Conservation (phyloP, 441 rosid genomes). For the Flueggea neowawraea region DNA sequence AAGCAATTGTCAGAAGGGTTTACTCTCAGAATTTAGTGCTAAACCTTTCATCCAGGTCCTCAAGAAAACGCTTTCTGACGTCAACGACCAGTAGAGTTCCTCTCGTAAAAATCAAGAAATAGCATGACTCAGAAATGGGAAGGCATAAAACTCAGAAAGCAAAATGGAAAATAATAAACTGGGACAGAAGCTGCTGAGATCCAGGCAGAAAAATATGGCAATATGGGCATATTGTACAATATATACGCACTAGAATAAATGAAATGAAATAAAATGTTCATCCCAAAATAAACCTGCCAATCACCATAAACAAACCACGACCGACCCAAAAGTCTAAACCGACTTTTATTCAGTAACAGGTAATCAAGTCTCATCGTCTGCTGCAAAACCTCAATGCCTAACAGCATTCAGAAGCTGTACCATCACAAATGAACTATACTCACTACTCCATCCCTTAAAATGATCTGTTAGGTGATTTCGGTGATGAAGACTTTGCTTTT, state of each 20-base stretch:
- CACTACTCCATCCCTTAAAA: conserved; percentile 31
- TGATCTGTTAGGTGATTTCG: conserved; percentile 62
- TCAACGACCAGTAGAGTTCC: no score
- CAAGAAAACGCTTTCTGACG: no score
- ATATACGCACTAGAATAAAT: conserved; percentile 12
- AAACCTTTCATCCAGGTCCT: no score
- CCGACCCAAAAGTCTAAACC: conserved; percentile 11
- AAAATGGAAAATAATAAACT: no score
- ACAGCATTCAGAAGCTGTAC: conserved; percentile 25
- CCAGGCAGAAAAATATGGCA: no score
- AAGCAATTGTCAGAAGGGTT: no score
- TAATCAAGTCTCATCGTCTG: conserved; percentile 21
- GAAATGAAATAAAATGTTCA: conserved; percentile 10
- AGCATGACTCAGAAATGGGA: no score
- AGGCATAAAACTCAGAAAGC: no score
- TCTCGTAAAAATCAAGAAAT: no score
- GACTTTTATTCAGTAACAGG: conserved; percentile 26
- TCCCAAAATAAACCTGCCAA: conserved; percentile 14
- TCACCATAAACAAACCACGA: conserved; percentile 17
- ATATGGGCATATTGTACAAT: background rate
- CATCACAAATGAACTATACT: conserved; percentile 16
- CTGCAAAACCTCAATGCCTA: conserved; percentile 24
- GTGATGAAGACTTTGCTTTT: conserved; percentile 69
- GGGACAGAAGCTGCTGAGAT: no score
- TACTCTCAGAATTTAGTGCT: no score